phyloP scores from a whole-genome alignment of 768 basidiomycete genomes.

The Sarcodon sp. region DNA sequence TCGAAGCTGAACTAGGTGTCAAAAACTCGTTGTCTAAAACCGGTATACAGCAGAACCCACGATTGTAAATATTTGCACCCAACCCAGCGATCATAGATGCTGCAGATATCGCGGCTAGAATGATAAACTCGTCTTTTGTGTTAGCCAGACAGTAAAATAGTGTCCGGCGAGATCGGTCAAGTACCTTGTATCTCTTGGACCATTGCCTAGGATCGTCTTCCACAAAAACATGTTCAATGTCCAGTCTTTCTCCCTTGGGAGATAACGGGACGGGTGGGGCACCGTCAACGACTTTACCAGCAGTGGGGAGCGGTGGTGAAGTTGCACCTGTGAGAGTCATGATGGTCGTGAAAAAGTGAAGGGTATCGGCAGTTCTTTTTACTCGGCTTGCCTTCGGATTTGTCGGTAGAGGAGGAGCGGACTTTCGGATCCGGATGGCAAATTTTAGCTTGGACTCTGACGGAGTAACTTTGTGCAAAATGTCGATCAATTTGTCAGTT shows the following conservation, averaged over 20 bases:
- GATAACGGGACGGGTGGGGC: too few relatives aligned
- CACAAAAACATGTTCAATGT: conserved; percentile 16
- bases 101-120: conserved; percentile 31
- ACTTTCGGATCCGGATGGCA: too few relatives aligned
- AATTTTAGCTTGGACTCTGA: too few relatives aligned
- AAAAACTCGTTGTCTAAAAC: not conserved
- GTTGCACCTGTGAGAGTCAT: too few relatives aligned
- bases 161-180: not conserved
- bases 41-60: conserved; percentile 21
- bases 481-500: too few relatives aligned
- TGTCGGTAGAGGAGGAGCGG: too few relatives aligned
- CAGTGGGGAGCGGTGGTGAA: too few relatives aligned
- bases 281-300: too few relatives aligned
- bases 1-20: conserved; percentile 33
- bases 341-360: too few relatives aligned
- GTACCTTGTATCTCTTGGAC: conserved; percentile 14
- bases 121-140: conserved; percentile 21
- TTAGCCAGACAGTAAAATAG: not conserved
- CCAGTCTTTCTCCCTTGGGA: not conserved
- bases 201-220: conserved; percentile 14
- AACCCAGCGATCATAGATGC: conserved; percentile 49
- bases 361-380: too few relatives aligned
- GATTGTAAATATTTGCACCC: conserved; percentile 50
- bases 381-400: too few relatives aligned
- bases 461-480: too few relatives aligned